Evolutionary conservation across 352 stramenopile genomes (phyloP).

Genomic region (Phytophthora chlamydospora): DNA sequence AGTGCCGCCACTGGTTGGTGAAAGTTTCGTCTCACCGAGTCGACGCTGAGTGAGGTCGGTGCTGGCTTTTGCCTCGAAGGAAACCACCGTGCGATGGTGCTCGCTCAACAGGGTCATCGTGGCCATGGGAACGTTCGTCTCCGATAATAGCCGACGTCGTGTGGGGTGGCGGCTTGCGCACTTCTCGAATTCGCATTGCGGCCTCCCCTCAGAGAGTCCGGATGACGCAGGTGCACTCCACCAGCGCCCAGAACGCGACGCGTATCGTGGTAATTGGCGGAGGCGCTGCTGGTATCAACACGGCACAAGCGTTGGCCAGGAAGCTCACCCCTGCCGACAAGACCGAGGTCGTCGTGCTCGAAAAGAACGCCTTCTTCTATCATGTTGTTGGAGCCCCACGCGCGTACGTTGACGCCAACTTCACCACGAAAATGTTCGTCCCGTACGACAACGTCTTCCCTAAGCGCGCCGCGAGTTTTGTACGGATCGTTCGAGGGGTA

Average conservation of each 20-base stretch:
- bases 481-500: slow-evolving; percentile 29
- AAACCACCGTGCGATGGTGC: no score
- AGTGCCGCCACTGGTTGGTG: no score
- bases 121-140: not conserved
- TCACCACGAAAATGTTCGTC: slow-evolving; percentile 44
- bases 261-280: slow-evolving; percentile 45
- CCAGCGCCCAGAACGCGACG: slow-evolving; percentile 11
- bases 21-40: not conserved
- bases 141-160: not conserved
- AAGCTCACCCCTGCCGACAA: slow-evolving; percentile 29
- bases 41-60: not conserved
- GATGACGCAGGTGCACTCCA: slow-evolving; percentile 23
- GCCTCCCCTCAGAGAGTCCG: no score
- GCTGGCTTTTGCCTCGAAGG: no score
- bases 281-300: slow-evolving; percentile 39
- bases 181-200: no score
- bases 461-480: slow-evolving; percentile 15
- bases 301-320: slow-evolving; percentile 38
- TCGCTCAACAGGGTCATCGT: no score
- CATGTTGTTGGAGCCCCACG: slow-evolving; percentile 44
- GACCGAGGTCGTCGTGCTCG: slow-evolving; percentile 40
- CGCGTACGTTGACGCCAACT: slow-evolving; percentile 42
- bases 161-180: no score
- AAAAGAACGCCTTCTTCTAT: slow-evolving; percentile 49
- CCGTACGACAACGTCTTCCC: slow-evolving; percentile 43